Evolutionary conservation across 345 rosid genomes (phyloP), one percentile per base, ranked within the genome.

Genomic region (Eucalyptus camaldulensis): DNA sequence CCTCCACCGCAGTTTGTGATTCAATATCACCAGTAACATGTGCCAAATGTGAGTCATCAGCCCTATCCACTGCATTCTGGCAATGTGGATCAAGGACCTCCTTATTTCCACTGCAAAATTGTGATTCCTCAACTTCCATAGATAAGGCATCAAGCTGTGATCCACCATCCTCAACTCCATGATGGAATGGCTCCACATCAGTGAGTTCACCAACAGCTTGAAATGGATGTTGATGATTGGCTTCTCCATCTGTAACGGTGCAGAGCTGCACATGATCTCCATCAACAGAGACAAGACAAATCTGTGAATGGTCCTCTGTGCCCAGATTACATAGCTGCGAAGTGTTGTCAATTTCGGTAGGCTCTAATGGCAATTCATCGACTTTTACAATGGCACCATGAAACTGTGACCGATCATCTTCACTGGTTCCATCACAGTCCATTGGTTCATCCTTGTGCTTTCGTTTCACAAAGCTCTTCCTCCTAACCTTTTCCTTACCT

Each of bases 401-500:
- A 90, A 91, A 93, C 89, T 93, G 95, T 5, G 94, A 90, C 86
- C 94, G 94, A 58, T 87, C 56, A 49, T 95, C 95, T 89, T 94
- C 95, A 87, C 96, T 93, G 53, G 90, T 90, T 86, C 92, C 92
- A 43, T 93, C 93, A 65, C 93, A 94, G 88, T 95, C 95, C 93
- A 93, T 87, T 43, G 93, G 93, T 88, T 96, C 96, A 88, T 92
- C 95, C 81, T 96, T 94, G 80, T 93, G 92, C 91, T 92, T 95
- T 67, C 95, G 89, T 92, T 97, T 97, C 25, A 95, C 96, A 90
- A 93, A 91, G 88, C 93, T 91, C 65, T 94, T 95, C 91, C 97
- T 95, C 91, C 99, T 94, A 49, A 96, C 96, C 89, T 95, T 95
- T 89, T 97, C 97, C 92, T 96, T 96, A 85, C 97, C 98, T 43